A percentile compares a stretch with the other conserved stretches of the same genome.
Evolutionary conservation across 306 rosid genomes (phyloP).

Genomic region (Prunus armeniaca): DNA sequence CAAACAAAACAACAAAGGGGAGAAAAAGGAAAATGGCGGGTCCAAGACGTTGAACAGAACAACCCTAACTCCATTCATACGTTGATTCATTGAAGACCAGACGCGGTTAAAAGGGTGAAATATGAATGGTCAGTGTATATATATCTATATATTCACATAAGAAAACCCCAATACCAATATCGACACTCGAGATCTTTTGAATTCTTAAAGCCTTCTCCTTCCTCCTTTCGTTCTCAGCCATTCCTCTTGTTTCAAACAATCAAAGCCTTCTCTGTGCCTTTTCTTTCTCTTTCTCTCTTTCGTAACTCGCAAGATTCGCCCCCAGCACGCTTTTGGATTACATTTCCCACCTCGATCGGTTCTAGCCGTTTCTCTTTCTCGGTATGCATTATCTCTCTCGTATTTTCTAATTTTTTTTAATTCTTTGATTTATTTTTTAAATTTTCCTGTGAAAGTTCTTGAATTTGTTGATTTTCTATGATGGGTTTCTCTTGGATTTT

Average conservation of each 20-base stretch:
- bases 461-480: background rate
- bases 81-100: background rate
- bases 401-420: no score
- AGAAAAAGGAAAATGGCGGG: background rate
- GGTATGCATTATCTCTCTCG: slow-evolving; percentile 8
- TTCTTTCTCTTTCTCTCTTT: background rate
- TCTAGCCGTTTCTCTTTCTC: background rate
- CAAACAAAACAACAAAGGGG: background rate
- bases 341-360: background rate
- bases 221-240: slow-evolving; percentile 17
- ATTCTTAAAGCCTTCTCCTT: background rate
- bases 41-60: background rate
- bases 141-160: background rate
- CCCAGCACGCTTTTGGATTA: background rate
- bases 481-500: background rate
- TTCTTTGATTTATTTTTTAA: background rate
- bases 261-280: background rate
- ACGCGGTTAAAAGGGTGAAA: background rate
- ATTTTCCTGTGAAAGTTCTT: background rate
- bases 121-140: no score
- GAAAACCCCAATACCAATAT: background rate
- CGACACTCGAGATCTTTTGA: background rate
- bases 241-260: background rate
- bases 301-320: background rate
- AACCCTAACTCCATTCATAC: background rate